phyloP scores from a whole-genome alignment of 148 eudicot genomes.

The Spergularia bocconei region DNA sequence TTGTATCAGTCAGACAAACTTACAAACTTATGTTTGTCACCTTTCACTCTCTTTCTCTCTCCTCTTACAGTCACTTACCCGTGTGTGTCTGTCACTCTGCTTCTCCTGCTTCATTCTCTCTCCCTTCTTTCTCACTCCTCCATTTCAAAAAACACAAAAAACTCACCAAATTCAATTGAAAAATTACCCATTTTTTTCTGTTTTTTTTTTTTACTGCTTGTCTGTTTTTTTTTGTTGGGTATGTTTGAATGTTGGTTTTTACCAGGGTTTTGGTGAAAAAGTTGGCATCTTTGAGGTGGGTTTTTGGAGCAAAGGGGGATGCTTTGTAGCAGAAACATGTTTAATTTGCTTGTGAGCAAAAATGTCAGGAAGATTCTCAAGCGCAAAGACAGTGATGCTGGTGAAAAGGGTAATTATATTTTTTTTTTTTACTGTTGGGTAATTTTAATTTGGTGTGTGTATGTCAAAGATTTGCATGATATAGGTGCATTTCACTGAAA shows the following conservation, averaged over 20 bases:
- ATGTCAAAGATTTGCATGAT: not conserved
- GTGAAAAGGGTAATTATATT: constrained; percentile 56
- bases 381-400: constrained; percentile 96
- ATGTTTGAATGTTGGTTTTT: constrained; percentile 8
- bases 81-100: constrained; percentile 1
- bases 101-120: not conserved
- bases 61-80: not conserved
- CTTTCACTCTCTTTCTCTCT: not conserved
- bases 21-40: not conserved
- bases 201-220: not conserved
- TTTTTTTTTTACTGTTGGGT: not conserved
- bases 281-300: constrained; percentile 12
- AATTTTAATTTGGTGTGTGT: not conserved
- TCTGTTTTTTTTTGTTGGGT: not conserved
- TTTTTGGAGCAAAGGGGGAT: constrained; percentile 16
- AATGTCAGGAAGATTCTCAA: constrained; percentile 82
- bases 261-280: not conserved
- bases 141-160: not conserved
- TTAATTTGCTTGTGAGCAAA: constrained; percentile 56
- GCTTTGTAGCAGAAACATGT: constrained; percentile 51
- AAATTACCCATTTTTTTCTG: not conserved
- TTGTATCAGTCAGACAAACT: not conserved
- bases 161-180: not conserved
- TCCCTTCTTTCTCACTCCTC: not conserved
- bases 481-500: not conserved